phyloP scores from a whole-genome alignment of 2,329 filamentous ascomycete species.

The Penicillium oxalicum region DNA sequence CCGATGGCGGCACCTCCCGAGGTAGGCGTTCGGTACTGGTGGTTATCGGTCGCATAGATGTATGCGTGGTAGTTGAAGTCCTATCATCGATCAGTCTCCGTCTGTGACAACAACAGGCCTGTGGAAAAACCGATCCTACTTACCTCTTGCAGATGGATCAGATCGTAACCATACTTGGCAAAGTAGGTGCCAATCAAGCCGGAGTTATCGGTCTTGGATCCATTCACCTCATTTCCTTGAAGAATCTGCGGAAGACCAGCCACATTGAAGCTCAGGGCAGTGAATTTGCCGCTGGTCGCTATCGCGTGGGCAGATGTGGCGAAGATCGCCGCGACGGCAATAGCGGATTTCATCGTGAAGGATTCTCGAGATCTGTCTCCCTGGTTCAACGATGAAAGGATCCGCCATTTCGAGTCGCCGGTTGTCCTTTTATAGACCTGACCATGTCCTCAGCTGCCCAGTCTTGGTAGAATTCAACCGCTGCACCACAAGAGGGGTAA shows the following conservation, averaged over 20 bases:
- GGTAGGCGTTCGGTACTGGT: conserved; percentile 55
- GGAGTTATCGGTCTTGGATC: conserved; percentile 56
- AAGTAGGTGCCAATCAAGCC: conserved; percentile 53
- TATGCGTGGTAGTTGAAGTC: conserved; percentile 64
- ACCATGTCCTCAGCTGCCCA: background rate
- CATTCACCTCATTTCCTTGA: conserved; percentile 56
- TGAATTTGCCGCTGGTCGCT: conserved; percentile 42
- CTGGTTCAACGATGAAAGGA: background rate
- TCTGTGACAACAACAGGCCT: background rate
- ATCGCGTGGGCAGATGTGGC: conserved; percentile 10
- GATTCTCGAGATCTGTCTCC: background rate
- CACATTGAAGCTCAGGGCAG: conserved; percentile 53
- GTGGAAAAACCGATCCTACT: background rate
- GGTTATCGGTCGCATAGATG: conserved; percentile 51
- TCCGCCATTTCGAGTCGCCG: background rate
- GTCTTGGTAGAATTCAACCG: background rate
- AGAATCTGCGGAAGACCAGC: conserved; percentile 52
- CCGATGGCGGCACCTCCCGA: conserved; percentile 61
- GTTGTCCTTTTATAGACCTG: conserved; percentile 1
- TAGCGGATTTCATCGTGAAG: conserved; percentile 4
- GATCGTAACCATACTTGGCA: conserved; percentile 52
- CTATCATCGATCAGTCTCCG: conserved; percentile 15
- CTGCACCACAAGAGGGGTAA: background rate
- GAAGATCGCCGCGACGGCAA: conserved; percentile 3
- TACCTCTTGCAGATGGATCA: conserved; percentile 61